These are phyloP conservation scores for Raddia distichophylla DNA, from an alignment of 176 grass and related monocot genomes.

Conservation along the genomic window DNA sequence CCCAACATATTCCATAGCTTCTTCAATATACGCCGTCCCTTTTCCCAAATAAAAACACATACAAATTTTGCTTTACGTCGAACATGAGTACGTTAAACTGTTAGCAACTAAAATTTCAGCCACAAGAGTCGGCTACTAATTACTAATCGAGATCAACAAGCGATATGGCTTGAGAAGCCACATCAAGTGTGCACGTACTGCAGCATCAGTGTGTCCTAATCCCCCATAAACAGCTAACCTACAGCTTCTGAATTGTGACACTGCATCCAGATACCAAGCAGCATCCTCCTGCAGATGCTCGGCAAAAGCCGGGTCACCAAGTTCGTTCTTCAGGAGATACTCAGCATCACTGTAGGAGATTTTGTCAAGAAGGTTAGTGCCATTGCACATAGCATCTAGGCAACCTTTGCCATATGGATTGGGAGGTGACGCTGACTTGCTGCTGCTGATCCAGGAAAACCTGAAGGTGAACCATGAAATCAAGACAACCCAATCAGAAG, in stretches of 20 bases:
- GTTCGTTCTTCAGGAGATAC: slow-evolving; percentile 73
- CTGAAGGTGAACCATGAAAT: slow-evolving; percentile 67
- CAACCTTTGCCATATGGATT: not conserved
- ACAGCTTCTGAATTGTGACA: slow-evolving; percentile 12
- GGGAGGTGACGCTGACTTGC: not conserved
- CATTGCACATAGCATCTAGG: slow-evolving; percentile 6
- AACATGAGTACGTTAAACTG: slow-evolving; percentile 33
- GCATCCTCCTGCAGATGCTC: slow-evolving; percentile 68
- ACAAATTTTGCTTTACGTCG: not conserved
- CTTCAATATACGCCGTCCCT: not conserved
- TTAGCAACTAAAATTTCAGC: slow-evolving; percentile 46
- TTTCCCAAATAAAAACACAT: not conserved
- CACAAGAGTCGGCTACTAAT: slow-evolving; percentile 40
- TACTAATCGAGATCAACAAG: slow-evolving; percentile 32
- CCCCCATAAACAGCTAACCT: not conserved
- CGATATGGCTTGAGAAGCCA: slow-evolving; percentile 12
- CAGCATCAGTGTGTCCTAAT: slow-evolving; percentile 26
- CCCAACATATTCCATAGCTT: not conserved
- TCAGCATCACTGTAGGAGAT: slow-evolving; percentile 62
- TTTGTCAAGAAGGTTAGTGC: slow-evolving; percentile 65
- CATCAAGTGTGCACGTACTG: slow-evolving; percentile 28
- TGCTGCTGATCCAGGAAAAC: slow-evolving; percentile 51
- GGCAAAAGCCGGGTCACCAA: slow-evolving; percentile 76
- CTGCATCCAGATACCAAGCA: slow-evolving; percentile 64
- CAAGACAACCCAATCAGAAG: slow-evolving; percentile 51